These are phyloP conservation scores for Hyaloscypha hepaticicola DNA, from an alignment of 495 filamentous ascomycete species.

Conservation along the genomic window DNA sequence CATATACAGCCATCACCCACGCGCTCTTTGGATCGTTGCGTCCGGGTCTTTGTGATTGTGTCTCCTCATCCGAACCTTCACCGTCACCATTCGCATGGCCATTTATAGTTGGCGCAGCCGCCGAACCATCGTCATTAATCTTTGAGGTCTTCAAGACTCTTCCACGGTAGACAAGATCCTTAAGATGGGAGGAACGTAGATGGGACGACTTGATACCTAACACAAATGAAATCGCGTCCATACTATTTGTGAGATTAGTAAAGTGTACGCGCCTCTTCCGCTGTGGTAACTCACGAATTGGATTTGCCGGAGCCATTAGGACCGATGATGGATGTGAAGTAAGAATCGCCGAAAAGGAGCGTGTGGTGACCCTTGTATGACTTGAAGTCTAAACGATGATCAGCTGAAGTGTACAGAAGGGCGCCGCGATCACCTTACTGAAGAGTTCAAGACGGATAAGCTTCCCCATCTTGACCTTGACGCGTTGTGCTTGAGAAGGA, in stretches of 20 bases:
- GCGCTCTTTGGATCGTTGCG: conserved; percentile 83
- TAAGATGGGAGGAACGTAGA: conserved; percentile 89
- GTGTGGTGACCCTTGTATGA: conserved; percentile 96
- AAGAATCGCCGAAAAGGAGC: conserved; percentile 94
- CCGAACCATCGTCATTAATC: conserved; percentile 82
- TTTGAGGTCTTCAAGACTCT: conserved; percentile 89
- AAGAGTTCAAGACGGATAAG: conserved; percentile 92
- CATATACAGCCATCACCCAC: conserved; percentile 99
- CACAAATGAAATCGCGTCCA: conserved; percentile 99
- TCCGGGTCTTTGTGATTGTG: conserved; percentile 49
- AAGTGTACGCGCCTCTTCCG: not conserved
- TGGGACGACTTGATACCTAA: conserved; percentile 98
- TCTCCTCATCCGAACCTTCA: conserved; percentile 54
- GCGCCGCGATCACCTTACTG: conserved; percentile 56
- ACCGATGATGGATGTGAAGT: conserved; percentile 98
- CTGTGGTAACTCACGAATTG: conserved; percentile 73
- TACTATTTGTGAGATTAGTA: conserved; percentile 51
- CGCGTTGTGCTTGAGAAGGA: conserved; percentile 16
- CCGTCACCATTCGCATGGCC: conserved; percentile 54
- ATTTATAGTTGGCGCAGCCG: conserved; percentile 54
- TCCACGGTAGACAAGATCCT: conserved; percentile 93
- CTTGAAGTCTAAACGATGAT: conserved; percentile 77
- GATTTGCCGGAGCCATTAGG: conserved; percentile 99
- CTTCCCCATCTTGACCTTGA: conserved; percentile 62
- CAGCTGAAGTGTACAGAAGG: not conserved